A percentile compares a stretch with the other conserved stretches of the same genome.
Evolutionary conservation across 2,329 filamentous ascomycete species (phyloP).

Genomic region (Anisogramma anomala): DNA sequence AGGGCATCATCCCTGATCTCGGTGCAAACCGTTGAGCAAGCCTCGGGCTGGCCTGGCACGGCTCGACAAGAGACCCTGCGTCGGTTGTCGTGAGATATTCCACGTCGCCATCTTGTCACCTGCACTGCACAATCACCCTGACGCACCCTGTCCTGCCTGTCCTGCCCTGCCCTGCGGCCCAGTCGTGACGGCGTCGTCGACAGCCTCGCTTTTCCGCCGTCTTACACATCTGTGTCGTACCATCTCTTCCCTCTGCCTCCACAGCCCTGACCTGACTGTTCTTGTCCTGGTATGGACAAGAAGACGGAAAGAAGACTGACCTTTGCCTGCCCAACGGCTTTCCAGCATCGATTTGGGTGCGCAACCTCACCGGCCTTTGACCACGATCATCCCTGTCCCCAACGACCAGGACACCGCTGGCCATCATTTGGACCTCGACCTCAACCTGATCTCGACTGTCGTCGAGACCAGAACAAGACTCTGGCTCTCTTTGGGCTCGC

Average conservation of each 20-base stretch:
- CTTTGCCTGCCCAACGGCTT: background rate
- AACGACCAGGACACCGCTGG: constrained; percentile 2
- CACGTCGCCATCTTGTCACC: background rate
- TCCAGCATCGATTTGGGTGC: constrained; percentile 4
- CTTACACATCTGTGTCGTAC: background rate
- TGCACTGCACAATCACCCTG: background rate
- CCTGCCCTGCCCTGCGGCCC: background rate
- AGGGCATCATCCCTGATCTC: background rate
- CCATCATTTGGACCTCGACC: background rate
- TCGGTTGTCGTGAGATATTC: too few relatives aligned
- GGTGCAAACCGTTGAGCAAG: background rate
- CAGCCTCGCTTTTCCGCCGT: background rate
- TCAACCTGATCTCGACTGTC: background rate
- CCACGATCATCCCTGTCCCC: constrained; percentile 14
- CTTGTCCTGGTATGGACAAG: background rate
- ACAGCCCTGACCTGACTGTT: background rate
- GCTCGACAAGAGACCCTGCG: background rate
- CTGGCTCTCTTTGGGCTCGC: background rate
- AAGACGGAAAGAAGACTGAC: background rate
- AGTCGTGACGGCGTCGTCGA: constrained; percentile 1
- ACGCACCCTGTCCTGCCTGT: background rate
- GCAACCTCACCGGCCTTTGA: constrained; percentile 10
- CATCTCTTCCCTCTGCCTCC: background rate
- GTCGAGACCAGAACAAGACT: background rate
- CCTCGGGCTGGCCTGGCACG: background rate